A percentile compares a stretch with the other conserved stretches of the same genome.
These are phyloP conservation scores for Boletus sensibilis DNA, from an alignment of 768 basidiomycete species.

Conservation along the genomic window DNA sequence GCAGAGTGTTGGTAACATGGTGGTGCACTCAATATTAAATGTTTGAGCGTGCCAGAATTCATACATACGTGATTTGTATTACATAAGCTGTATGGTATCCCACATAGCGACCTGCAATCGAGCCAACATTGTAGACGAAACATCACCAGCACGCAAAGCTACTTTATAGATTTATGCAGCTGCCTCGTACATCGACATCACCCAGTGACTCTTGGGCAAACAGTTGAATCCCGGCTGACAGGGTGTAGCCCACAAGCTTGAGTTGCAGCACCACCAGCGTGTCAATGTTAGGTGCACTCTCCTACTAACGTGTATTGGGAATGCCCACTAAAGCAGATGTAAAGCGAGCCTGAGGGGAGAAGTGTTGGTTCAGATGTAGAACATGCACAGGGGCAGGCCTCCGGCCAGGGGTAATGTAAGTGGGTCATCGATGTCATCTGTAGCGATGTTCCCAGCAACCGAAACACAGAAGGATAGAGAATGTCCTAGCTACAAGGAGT, in stretches of 20 bases:
- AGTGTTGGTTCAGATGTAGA: background rate
- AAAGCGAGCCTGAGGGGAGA: background rate
- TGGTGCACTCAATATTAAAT: background rate
- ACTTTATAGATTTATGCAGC: background rate
- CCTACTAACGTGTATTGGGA: background rate
- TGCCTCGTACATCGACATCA: background rate
- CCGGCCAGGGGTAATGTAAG: background rate
- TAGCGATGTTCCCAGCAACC: background rate
- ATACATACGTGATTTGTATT: slow-evolving; percentile 6
- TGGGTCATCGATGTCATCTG: background rate
- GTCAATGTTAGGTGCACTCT: background rate
- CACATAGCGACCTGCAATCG: no score
- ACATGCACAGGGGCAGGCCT: background rate
- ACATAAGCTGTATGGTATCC: slow-evolving; percentile 12
- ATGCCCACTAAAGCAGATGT: background rate
- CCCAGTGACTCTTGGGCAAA: background rate
- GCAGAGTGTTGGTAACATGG: slow-evolving; percentile 16
- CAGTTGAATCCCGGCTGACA: background rate
- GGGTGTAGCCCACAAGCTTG: background rate
- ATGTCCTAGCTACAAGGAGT: background rate
- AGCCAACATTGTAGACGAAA: no score
- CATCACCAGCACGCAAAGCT: background rate
- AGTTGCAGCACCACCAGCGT: background rate
- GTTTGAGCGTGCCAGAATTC: background rate
- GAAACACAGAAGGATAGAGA: background rate